Evolutionary conservation across 352 stramenopile genomes (phyloP), one percentile per base, ranked within the genome.

Genomic region (Pythium scleroteichum): DNA sequence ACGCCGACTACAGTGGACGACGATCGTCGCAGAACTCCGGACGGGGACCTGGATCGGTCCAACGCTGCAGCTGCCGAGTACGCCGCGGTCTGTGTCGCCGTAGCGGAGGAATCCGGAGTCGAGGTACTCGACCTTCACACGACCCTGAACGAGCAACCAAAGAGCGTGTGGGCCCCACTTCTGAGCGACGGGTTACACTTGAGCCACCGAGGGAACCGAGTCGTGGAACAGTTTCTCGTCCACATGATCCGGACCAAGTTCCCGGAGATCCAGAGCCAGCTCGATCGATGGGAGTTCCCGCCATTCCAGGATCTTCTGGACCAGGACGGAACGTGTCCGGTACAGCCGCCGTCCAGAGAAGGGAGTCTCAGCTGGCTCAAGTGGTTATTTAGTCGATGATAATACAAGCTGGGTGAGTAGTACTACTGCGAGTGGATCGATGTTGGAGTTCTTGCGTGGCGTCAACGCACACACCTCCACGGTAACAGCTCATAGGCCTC

Each of bases 141-240:
- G 22, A 71, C 76, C 48, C 79, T 88, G 51, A 79, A 79, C 23
- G 49, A 56, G 0, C 59, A 72, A 62, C 45, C 54, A 26, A 57
- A 59, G 4, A 47, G 41, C 5, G 66, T 75, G 20, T 75, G 71
- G 24, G 53, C 29, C 13, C 53, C 67, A 32, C 77, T 68, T n/a
- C 68, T 87, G 33, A 59, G 69, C 23, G 79, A 89, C 49, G 79
- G 79, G 4, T 62, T 89, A 20, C 79, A 89, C 59, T 76, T 89
- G 41, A 72, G 58, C n/a, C 48, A 60, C 24, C 62, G 66, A 39
- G 79, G 78, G 19, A 86, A 87, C 47, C 60, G 47, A 4, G 49
- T 86, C 38, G 64, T 87, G 20, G 62, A 75, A 38, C 33, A 78
- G 53, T 69, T 82, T 27, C 29, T 58, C 29, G 51, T 26, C 20